Conservation (phyloP, 2,329 filamentous ascomycete genomes). For the Botrytis elliptica region DNA sequence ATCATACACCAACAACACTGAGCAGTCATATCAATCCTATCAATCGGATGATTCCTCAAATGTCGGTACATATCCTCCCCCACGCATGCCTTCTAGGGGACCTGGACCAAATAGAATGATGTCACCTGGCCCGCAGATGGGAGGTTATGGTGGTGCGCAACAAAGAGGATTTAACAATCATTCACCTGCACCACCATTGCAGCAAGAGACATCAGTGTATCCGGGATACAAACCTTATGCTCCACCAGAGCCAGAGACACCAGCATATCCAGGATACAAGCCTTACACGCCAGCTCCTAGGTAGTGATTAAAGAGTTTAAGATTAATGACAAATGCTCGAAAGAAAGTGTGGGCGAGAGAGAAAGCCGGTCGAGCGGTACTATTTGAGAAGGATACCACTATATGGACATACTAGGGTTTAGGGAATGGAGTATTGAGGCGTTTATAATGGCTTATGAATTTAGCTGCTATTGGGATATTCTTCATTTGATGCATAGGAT, state of each 20-base stretch:
- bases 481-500: not conserved
- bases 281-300: constrained; percentile 9
- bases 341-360: not conserved
- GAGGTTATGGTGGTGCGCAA: not conserved
- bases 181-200: not conserved
- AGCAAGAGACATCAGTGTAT: constrained; percentile 6
- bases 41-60: constrained; percentile 12
- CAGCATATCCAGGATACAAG: constrained; percentile 16
- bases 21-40: constrained; percentile 19
- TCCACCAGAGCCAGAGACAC: not conserved
- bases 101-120: constrained; percentile 28
- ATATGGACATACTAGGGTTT: not conserved
- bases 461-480: not conserved
- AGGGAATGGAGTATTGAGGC: not conserved
- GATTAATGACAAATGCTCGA: not conserved
- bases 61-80: constrained; percentile 14
- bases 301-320: not conserved
- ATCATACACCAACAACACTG: constrained; percentile 28
- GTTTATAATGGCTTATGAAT: not conserved
- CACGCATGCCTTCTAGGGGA: constrained; percentile 27
- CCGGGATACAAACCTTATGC: constrained; percentile 16
- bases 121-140: constrained; percentile 30
- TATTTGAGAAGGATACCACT: not conserved
- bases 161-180: constrained; percentile 2
- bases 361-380: not conserved